Conservation (phyloP, 1,284 basidiomycete species). For the Rhodotorula mucilaginosa region DNA sequence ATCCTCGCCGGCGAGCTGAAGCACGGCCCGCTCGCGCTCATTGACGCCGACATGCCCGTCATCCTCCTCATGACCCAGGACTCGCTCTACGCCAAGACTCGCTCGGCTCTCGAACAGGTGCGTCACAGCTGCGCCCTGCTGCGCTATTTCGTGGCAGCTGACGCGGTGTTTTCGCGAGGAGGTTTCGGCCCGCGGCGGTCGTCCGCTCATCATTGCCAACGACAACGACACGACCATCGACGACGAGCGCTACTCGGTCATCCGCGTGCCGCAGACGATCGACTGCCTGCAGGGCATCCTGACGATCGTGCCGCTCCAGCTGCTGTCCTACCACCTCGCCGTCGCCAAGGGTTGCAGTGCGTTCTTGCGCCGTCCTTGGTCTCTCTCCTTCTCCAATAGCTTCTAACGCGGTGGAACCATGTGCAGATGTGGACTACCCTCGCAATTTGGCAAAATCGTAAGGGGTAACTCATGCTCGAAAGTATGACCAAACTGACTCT, state of each 20-base stretch:
- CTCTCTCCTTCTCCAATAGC: no score
- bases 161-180: not conserved
- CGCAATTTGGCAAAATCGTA: no score
- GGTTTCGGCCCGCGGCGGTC: conserved; percentile 57
- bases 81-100: conserved; percentile 96
- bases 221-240: conserved; percentile 80
- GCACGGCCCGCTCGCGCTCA: conserved; percentile 76
- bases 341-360: conserved; percentile 81
- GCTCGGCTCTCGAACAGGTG: conserved; percentile 47
- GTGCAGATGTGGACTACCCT: no score
- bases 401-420: no score
- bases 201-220: conserved; percentile 80
- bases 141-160: not conserved
- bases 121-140: conserved; percentile 49
- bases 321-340: conserved; percentile 94
- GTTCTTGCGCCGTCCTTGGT: not conserved
- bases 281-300: conserved; percentile 94
- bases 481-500: no score
- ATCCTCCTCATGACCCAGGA: conserved; percentile 99
- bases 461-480: no score
- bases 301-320: conserved; percentile 94
- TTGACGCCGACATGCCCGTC: conserved; percentile 52
- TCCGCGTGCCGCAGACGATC: conserved; percentile 64
- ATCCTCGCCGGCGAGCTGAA: conserved; percentile 98
- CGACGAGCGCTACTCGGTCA: conserved; percentile 57